These are phyloP conservation scores for Nemania sp. DNA, from an alignment of 2,329 filamentous ascomycete species.

Conservation along the genomic window DNA sequence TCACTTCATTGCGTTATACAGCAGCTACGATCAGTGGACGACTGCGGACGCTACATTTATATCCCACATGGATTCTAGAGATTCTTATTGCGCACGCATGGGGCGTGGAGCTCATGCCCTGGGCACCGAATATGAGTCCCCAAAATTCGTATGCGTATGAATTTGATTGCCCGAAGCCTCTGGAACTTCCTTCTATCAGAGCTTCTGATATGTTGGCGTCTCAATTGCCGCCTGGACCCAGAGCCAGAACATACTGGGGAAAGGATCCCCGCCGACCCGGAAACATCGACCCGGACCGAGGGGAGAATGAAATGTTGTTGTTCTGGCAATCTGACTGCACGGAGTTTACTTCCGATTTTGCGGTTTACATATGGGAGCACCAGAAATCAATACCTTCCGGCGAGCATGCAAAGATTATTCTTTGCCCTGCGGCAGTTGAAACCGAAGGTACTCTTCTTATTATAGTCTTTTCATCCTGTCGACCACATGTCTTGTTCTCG, in stretches of 20 bases:
- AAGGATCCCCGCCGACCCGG: not conserved
- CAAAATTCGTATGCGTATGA: not conserved
- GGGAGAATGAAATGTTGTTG: not conserved
- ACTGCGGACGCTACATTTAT: not conserved
- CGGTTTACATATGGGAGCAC: not conserved
- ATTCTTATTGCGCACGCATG: not conserved
- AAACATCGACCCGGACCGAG: not conserved
- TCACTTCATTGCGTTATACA: not conserved
- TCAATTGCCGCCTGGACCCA: not conserved
- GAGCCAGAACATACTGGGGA: not conserved
- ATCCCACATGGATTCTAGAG: not conserved
- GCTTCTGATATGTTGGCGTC: no score
- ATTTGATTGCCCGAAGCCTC: not conserved
- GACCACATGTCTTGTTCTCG: not conserved
- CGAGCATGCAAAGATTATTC: not conserved
- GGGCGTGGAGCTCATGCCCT: not conserved
- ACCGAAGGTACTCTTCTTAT: not conserved
- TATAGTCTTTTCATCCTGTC: not conserved
- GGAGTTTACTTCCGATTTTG: not conserved
- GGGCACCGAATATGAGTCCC: not conserved
- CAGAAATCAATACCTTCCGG: not conserved
- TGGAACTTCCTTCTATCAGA: not conserved
- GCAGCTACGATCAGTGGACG: not conserved
- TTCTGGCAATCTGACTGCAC: not conserved
- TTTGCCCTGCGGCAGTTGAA: not conserved